Evolutionary conservation across 208 protist species (phyloP).

Genomic region (Crithidia sp.): DNA sequence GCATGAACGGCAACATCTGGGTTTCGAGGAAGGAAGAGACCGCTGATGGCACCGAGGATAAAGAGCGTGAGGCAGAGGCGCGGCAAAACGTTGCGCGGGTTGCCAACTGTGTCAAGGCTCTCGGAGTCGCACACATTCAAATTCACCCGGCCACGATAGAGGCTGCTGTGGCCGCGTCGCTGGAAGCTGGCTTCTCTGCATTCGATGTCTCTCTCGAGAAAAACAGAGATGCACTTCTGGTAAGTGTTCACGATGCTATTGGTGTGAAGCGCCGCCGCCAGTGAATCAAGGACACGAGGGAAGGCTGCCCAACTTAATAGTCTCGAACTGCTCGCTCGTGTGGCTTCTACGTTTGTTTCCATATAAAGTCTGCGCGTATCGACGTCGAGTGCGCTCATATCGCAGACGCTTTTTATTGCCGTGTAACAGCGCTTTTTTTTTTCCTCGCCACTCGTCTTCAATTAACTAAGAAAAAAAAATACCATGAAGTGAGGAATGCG

Average conservation of each 20-base stretch:
- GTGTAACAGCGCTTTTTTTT: neutral
- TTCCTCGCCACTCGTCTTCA: neutral
- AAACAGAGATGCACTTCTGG: conserved; percentile 31
- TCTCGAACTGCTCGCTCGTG: neutral
- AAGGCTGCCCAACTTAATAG: too few relatives aligned
- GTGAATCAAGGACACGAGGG: neutral
- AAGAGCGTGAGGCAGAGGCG: conserved; percentile 29
- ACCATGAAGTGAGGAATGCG: neutral
- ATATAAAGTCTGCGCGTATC: neutral
- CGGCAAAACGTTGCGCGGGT: conserved; percentile 64
- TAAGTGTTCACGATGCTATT: conserved; percentile 24
- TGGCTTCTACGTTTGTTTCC: conserved; percentile 6
- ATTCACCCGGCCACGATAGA: conserved; percentile 73
- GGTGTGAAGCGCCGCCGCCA: conserved; percentile 31
- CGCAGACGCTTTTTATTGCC: neutral
- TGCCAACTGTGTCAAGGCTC: conserved; percentile 75
- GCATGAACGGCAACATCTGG: conserved; percentile 92
- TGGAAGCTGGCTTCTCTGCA: conserved; percentile 51
- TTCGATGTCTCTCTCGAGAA: conserved; percentile 61
- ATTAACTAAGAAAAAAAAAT: neutral
- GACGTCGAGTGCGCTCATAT: too few relatives aligned
- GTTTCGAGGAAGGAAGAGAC: conserved; percentile 54
- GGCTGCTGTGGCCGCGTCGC: conserved; percentile 47
- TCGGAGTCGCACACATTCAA: conserved; percentile 47
- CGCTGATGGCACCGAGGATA: conserved; percentile 6